Conservation (phyloP, 2,329 filamentous ascomycete genomes). For the Penicillium sp. region DNA sequence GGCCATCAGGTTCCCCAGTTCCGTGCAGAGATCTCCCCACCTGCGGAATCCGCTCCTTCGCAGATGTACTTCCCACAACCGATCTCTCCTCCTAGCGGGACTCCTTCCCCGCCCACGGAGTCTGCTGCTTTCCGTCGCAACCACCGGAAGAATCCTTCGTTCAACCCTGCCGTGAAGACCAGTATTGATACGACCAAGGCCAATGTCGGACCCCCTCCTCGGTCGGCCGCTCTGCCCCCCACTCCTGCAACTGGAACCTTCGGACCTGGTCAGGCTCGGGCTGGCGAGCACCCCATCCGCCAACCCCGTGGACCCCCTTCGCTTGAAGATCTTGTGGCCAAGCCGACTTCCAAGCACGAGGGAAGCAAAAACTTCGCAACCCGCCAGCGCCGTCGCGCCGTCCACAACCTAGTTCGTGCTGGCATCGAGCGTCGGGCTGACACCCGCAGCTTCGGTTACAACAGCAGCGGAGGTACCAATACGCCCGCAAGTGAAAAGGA, state of each 20-base stretch:
- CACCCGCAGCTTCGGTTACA: conserved; percentile 70
- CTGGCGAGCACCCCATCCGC: conserved; percentile 90
- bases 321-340: conserved; percentile 85
- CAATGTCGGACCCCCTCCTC: conserved; percentile 67
- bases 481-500: conserved; percentile 87
- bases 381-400: conserved; percentile 86
- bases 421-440: conserved; percentile 80
- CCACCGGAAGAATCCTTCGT: conserved; percentile 86
- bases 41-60: conserved; percentile 64
- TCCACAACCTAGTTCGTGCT: conserved; percentile 88
- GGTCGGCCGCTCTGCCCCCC: conserved; percentile 77
- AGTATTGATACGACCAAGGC: conserved; percentile 53
- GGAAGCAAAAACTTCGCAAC: conserved; percentile 97
- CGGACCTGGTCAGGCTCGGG: conserved; percentile 88
- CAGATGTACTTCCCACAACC: conserved; percentile 66
- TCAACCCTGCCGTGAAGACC: conserved; percentile 57
- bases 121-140: conserved; percentile 91
- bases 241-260: conserved; percentile 85
- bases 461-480: conserved; percentile 71
- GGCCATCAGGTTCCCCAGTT: conserved; percentile 65
- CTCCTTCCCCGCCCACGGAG: conserved; percentile 70
- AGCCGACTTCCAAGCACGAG: conserved; percentile 90
- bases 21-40: conserved; percentile 80
- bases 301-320: conserved; percentile 92
- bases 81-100: conserved; percentile 64